Base-by-base conservation (phyloP, 192 early-diverging fungal species). In the Chytriomyces hyalinus region DNA sequence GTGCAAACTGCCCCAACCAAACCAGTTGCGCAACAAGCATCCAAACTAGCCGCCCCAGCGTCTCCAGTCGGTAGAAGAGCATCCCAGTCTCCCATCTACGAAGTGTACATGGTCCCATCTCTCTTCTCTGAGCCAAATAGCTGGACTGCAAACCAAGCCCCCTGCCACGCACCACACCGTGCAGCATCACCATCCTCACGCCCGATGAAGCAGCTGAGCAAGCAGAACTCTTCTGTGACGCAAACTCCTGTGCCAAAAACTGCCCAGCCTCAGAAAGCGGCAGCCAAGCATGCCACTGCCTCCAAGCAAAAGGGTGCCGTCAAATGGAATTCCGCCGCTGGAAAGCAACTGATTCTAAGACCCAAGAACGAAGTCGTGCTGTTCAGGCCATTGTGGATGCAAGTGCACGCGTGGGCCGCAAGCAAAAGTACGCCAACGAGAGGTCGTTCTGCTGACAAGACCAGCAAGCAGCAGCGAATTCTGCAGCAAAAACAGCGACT, bases 331-430 rank as follows among this genome's bases (percentile, higher is more conserved):
- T 65, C 73, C 49, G 63, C 63, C 10, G 64, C 47, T 17, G 63
- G 64, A 75, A 75, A 66, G 43, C 73, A 75, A 43, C 73, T 75
- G 3, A 75, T 75, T 51, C 22, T 75, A 6, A 64, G 73, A 53
- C 73, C 73, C n/a, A 75, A 66, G 24, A n/a, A 13, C n/a, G 63
- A 36, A 28, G 63, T 75, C 20, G 73, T 75, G 11, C 11, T 75
- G 26, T 75, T 65, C 64, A 60, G 13, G 6, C 73, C 73, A 13
- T 47, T 75, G 45, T 75, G 73, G 73, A 36, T 75, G 9, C 73
- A 75, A 53, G 62, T 75, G 4, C 20, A 64, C 63, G 17, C 26
- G 15, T 75, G 73, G 73, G 44, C 48, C 17, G 22, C 15, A 53
- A 36, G 15, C 15, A 68, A 49, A 17, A 13, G 28, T 1, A n/a